Evolutionary conservation across 2,329 filamentous ascomycete genomes (phyloP), one percentile per base, ranked within the genome.

Genomic region (Ploettnerulaceae sp.): DNA sequence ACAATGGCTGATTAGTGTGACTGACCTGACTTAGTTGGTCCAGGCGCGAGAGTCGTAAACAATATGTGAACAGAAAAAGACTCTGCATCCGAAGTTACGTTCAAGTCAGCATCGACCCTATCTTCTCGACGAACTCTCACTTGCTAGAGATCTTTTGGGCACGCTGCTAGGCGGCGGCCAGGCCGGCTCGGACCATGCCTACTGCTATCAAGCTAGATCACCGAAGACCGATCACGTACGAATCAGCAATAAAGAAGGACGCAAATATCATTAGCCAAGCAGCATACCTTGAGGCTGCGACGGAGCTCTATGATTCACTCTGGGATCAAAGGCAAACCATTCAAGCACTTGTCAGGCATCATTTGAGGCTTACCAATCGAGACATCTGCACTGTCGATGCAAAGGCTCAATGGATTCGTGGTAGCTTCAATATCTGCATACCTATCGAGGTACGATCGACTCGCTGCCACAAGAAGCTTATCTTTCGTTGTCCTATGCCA

Each of bases 391-490:
- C 34, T 63, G 24, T 48, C 50, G 12, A 15, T 17, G 50, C 48
- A 28, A 49, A 42, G 40, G 33, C 56, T 12, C 37, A 54, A 50
- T 67, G 61, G 64, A 61, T 65, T 29, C 51, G 56, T 36, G 63
- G 65, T n/a, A 57, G 55, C 55, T 67, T 67, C 53, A 66, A 67
- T 53, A 45, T 66, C 21, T 68, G 61, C 49, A 57, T 67, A 39
- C 57, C 57, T 33, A 48, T 67, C 15, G 53, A 61, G 39, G 57
- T 64, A 47, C 41, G 43, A 25, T 61, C 55, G 17, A 45, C 50
- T 34, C n/a, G 38, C 46, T 48, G 26, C 44, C 8, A 36, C 14
- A 39, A 51, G 42, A 63, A 57, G 31, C 35, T 67, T n/a, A 58
- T 59, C 32, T 56, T 59, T 51, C 55, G 55, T 22, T 57, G 56